Evolutionary conservation across 306 rosid genomes (phyloP).

Genomic region (Elaeagnus macrophylla): DNA sequence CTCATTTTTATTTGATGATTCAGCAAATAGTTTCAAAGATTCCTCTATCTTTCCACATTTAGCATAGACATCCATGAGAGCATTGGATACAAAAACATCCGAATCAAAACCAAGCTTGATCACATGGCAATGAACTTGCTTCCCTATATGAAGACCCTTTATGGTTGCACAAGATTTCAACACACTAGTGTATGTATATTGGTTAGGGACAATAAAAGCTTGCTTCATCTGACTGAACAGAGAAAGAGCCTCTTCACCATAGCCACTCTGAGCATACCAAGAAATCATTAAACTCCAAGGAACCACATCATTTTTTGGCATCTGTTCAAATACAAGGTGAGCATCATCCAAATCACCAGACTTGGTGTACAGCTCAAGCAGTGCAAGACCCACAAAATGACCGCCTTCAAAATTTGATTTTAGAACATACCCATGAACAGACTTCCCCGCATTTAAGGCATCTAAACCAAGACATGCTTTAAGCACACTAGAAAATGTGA

Average conservation of each 20-base stretch:
- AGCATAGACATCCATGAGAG: conserved; percentile 43
- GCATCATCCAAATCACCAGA: conserved; percentile 27
- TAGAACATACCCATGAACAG: conserved; percentile 29
- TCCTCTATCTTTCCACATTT: conserved; percentile 36
- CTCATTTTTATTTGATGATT: conserved; percentile 25
- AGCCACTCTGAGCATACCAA: conserved; percentile 33
- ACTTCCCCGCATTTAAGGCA: conserved; percentile 25
- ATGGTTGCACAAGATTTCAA: conserved; percentile 40
- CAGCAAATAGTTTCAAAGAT: conserved; percentile 29
- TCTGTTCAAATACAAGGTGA: conserved; percentile 24
- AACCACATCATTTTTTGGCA: conserved; percentile 36
- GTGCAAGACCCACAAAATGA: conserved; percentile 36
- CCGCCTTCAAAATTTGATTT: conserved; percentile 33
- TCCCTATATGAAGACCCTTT: conserved; percentile 22
- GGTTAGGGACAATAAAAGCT: conserved; percentile 35
- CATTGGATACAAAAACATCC: conserved; percentile 39
- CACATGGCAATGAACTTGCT: conserved; percentile 34
- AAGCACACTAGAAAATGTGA: conserved; percentile 35
- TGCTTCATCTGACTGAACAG: conserved; percentile 37
- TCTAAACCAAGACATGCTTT: conserved; percentile 38
- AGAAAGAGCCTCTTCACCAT: conserved; percentile 33
- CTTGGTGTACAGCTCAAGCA: conserved; percentile 39
- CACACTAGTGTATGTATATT: conserved; percentile 37
- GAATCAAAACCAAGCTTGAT: conserved; percentile 30
- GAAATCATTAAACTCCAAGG: conserved; percentile 56